phyloP scores from a whole-genome alignment of 495 filamentous ascomycete genomes.

The Jackrogersella minutella region DNA sequence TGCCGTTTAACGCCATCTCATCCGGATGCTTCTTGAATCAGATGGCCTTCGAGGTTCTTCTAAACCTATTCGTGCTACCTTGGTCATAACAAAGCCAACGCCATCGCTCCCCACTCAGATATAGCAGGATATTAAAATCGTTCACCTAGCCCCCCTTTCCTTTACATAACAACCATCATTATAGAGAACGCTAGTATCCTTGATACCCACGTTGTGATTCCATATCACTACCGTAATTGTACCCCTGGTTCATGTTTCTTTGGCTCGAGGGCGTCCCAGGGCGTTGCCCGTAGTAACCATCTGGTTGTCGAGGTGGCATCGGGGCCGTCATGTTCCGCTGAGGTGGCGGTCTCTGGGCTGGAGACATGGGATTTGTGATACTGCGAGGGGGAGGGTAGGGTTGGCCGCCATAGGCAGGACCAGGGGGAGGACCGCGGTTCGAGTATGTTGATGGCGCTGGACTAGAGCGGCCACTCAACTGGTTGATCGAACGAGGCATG shows the following conservation, averaged over 20 bases:
- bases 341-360: constrained; percentile 47
- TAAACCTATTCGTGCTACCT: constrained; percentile 4
- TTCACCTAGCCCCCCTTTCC: not conserved
- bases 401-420: constrained; percentile 27
- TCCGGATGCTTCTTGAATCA: constrained; percentile 14
- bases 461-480: constrained; percentile 47
- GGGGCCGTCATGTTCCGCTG: constrained; percentile 62
- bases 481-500: constrained; percentile 31
- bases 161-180: constrained; percentile 10
- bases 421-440: constrained; percentile 39
- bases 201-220: constrained; percentile 44
- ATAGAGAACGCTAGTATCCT: constrained; percentile 39
- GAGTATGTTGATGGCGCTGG: constrained; percentile 51
- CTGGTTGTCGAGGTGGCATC: constrained; percentile 44
- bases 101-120: constrained; percentile 1
- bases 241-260: constrained; percentile 40
- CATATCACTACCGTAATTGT: constrained; percentile 47
- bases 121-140: constrained; percentile 28
- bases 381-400: constrained; percentile 49
- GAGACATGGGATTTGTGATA: constrained; percentile 50
- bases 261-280: constrained; percentile 34
- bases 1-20: constrained; percentile 27
- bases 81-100: constrained; percentile 16
- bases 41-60: constrained; percentile 2
- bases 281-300: constrained; percentile 35